These are phyloP conservation scores for Pestalotiopsis sp. DNA, from an alignment of 2,329 filamentous ascomycete species.

Conservation along the genomic window DNA sequence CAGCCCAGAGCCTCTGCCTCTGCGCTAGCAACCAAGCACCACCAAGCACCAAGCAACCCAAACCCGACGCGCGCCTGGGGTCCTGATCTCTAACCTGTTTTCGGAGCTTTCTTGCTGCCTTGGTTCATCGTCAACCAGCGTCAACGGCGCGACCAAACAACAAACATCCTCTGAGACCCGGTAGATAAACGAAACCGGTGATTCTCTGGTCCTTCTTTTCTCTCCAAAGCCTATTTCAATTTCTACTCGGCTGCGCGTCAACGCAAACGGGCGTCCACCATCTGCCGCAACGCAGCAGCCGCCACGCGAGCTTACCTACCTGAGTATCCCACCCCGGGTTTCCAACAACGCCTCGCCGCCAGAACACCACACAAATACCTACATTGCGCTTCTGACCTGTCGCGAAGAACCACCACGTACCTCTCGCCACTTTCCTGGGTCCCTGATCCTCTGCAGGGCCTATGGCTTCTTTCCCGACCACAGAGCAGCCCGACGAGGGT, in stretches of 20 bases:
- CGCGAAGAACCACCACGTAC: no score
- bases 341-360: not conserved
- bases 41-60: not conserved
- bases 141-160: not conserved
- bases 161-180: not conserved
- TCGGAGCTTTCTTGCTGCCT: not conserved
- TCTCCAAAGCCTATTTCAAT: no score
- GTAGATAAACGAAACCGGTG: not conserved
- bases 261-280: no score
- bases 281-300: no score
- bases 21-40: not conserved
- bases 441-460: not conserved
- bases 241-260: no score
- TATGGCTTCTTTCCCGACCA: slow-evolving; percentile 53
- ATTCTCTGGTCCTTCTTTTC: no score
- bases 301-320: no score
- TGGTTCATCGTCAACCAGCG: not conserved
- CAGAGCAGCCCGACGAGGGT: slow-evolving; percentile 75
- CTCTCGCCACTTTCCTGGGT: not conserved
- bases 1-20: no score
- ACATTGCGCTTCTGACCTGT: no score
- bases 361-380: no score
- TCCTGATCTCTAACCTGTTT: not conserved
- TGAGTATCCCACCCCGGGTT: not conserved
- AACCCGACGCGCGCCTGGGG: not conserved